Evolutionary conservation across 192 early-diverging fungal genomes (phyloP).

Genomic region (Neocallimastix lanati): DNA sequence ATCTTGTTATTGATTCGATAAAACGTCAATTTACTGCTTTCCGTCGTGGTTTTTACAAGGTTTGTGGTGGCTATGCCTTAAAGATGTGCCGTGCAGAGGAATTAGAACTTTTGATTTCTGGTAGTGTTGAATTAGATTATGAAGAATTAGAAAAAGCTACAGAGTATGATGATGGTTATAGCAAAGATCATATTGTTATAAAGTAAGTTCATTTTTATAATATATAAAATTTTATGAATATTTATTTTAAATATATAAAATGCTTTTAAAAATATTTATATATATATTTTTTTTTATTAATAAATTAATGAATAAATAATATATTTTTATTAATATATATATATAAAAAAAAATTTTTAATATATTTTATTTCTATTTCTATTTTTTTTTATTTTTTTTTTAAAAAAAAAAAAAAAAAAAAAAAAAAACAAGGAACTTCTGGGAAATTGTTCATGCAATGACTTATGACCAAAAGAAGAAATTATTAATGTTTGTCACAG

Average conservation of each 20-base stretch:
- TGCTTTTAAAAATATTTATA: too few relatives aligned
- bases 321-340: neutral
- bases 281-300: too few relatives aligned
- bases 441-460: conserved; percentile 56
- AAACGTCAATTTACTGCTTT: conserved; percentile 50
- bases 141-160: conserved; percentile 47
- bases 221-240: neutral
- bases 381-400: neutral
- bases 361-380: neutral
- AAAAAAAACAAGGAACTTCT: conserved; percentile 32
- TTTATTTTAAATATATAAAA: too few relatives aligned
- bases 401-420: too few relatives aligned
- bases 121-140: conserved; percentile 40
- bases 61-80: conserved; percentile 44
- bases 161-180: conserved; percentile 73
- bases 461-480: conserved; percentile 41
- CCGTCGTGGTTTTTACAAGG: conserved; percentile 53
- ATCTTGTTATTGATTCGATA: conserved; percentile 42
- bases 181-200: conserved; percentile 40
- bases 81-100: conserved; percentile 40
- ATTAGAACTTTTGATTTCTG: conserved; percentile 55
- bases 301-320: too few relatives aligned
- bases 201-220: conserved; percentile 8
- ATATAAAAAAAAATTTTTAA: neutral
- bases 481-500: conserved; percentile 78